Evolutionary conservation across 371 early-diverging fungal species (phyloP), one percentile per base, ranked within the genome.

Genomic region (Cokeromyces recurvatus): DNA sequence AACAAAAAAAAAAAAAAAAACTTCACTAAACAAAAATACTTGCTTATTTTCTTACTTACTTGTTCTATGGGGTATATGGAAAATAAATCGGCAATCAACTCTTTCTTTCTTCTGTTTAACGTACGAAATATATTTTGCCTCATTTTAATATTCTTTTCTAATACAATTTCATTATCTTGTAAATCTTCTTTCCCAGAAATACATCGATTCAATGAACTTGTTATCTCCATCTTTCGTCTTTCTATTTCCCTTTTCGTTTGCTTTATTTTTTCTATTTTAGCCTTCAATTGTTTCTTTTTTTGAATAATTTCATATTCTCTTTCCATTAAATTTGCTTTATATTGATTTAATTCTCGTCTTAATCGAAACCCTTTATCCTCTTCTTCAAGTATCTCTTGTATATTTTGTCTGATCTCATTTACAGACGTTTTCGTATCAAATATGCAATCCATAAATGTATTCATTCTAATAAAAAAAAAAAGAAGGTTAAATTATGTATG

Each of bases 41-140:
- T n/a, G n/a, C n/a, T n/a, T n/a, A n/a, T n/a, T n/a, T n/a, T n/a
- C n/a, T n/a, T n/a, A 29, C 51, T 57, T 71, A 77, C 79, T 72
- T 67, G 74, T 62, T 78, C 79, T 32, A 87, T 80, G 8, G 84
- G 85, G 59, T 79, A 87, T 41, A 87, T 80, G 11, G 68, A 68
- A 38, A 74, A 77, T 41, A 84, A 45, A 48, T 79, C 82, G 2
- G 74, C 72, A 25, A 85, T 78, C 15, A 85, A 52, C 29, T 79
- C 75, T 39, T 72, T 78, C 32, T 76, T 68, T 38, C 73, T 69
- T 24, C 64, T 52, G 12, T 68, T 62, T 44, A 67, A 55, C 44
- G 78, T 53, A 36, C 66, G 62, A 32, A 72, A 52, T 6, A 65
- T 54, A 19, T 53, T 45, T 23, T 66, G 67, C 24, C 73, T 66